Conservation (phyloP, 352 stramenopile species). For the Pythium sp. region DNA sequence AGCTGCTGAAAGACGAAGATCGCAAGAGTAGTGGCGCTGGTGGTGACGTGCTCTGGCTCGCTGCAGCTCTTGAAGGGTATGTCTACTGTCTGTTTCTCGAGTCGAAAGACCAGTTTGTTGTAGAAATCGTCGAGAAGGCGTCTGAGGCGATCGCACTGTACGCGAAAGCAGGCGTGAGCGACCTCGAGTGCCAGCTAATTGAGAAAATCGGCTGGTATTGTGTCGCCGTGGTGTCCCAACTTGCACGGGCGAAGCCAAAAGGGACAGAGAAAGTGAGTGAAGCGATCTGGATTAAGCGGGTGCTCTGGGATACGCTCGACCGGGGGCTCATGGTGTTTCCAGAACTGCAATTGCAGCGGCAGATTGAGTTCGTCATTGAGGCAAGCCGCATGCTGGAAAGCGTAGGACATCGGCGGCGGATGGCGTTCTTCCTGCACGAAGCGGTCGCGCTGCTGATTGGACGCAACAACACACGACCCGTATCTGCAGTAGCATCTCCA, state of each 20-base stretch:
- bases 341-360: conserved; percentile 43
- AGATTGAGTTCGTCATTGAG: conserved; percentile 66
- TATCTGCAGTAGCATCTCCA: conserved; percentile 12
- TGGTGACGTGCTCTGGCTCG: conserved; percentile 76
- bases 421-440: conserved; percentile 76
- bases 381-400: conserved; percentile 64
- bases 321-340: conserved; percentile 51
- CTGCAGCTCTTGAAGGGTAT: conserved; percentile 74
- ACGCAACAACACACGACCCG: conserved; percentile 24
- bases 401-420: conserved; percentile 55
- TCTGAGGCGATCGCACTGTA: conserved; percentile 74
- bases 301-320: conserved; percentile 70
- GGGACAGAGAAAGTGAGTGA: conserved; percentile 44
- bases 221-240: conserved; percentile 35
- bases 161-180: conserved; percentile 50
- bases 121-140: conserved; percentile 77
- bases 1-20: conserved; percentile 78
- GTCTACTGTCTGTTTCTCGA: conserved; percentile 58
- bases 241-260: conserved; percentile 16
- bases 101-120: conserved; percentile 48
- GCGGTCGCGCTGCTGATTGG: conserved; percentile 43
- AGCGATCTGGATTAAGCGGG: conserved; percentile 61
- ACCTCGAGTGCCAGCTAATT: conserved; percentile 73
- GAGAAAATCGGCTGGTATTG: conserved; percentile 78
- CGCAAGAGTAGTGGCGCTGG: conserved; percentile 41